Percentiles rank a stretch among this genome's conserved stretches.
phyloP scores from a whole-genome alignment of 1,284 basidiomycete species.

The Microbotryum scabiosae region DNA sequence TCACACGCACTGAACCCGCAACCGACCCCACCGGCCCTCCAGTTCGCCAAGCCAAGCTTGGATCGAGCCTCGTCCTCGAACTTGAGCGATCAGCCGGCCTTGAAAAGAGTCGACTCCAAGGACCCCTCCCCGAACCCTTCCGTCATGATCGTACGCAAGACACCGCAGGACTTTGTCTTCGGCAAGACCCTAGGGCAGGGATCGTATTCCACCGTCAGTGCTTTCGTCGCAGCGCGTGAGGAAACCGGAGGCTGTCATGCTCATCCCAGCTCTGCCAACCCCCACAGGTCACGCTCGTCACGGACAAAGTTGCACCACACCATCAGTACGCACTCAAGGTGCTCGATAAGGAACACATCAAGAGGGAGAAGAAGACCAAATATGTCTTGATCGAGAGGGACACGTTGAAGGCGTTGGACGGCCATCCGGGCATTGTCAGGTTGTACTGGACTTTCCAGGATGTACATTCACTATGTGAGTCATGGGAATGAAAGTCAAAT shows the following conservation, averaged over 20 bases:
- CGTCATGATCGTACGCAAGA: constrained; percentile 2
- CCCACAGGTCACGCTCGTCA: constrained; percentile 54
- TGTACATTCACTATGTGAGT: constrained; percentile 29
- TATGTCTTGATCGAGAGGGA: constrained; percentile 60
- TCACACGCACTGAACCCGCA: no score
- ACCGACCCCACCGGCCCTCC: no score
- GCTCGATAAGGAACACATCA: constrained; percentile 63
- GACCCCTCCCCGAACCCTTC: no score
- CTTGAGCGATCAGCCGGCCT: no score
- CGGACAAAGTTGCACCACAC: constrained; percentile 48
- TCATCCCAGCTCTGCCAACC: constrained; percentile 6
- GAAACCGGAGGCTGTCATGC: constrained; percentile 16
- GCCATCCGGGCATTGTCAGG: constrained; percentile 37
- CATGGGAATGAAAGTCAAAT: not conserved
- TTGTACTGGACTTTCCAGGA: constrained; percentile 36
- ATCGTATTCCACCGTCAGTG: constrained; percentile 63
- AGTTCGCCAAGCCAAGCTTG: no score
- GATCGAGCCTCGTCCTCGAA: no score
- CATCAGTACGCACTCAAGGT: constrained; percentile 67
- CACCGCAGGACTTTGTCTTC: constrained; percentile 50
- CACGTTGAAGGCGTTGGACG: constrained; percentile 46
- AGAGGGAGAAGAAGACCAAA: constrained; percentile 55
- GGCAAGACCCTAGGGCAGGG: constrained; percentile 64
- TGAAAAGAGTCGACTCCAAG: no score
- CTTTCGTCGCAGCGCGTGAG: not conserved